Conservation (phyloP, 306 rosid genomes). For the Begonia fuchsioides region DNA sequence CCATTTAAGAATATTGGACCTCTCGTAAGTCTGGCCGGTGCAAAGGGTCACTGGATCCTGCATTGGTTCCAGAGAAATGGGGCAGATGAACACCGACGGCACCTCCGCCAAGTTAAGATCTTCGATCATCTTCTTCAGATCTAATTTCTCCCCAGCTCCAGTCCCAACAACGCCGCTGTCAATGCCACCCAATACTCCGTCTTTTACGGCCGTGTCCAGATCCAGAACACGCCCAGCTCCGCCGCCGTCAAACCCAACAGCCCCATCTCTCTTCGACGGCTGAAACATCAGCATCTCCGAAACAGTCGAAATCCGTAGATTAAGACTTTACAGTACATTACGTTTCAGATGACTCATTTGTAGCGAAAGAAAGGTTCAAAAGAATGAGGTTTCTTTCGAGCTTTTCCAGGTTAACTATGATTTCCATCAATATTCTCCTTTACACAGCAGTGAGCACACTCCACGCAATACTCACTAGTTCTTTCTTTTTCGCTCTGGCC, state of each 20-base stretch:
- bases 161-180: constrained; percentile 28
- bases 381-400: neutral
- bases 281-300: constrained; percentile 25
- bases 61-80: constrained; percentile 79
- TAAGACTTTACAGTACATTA: constrained; percentile 21
- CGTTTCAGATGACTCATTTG: constrained; percentile 18
- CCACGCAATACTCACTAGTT: too few species aligned
- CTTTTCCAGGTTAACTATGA: neutral
- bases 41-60: constrained; percentile 78
- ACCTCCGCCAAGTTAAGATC: constrained; percentile 25
- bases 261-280: constrained; percentile 34
- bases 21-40: constrained; percentile 18
- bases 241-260: constrained; percentile 43
- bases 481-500: too few species aligned
- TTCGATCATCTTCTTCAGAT: constrained; percentile 63
- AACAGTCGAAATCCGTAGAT: too few species aligned
- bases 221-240: constrained; percentile 66
- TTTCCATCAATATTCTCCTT: too few species aligned
- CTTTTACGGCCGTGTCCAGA: constrained; percentile 71
- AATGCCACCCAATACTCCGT: constrained; percentile 49
- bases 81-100: constrained; percentile 59
- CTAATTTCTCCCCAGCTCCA: constrained; percentile 44
- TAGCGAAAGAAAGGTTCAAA: constrained; percentile 5
- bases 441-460: too few species aligned
- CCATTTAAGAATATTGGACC: constrained; percentile 67